A percentile compares a stretch with the other conserved stretches of the same genome.
phyloP scores from a whole-genome alignment of 2,329 filamentous ascomycete species.

The Cordyceps javanica region DNA sequence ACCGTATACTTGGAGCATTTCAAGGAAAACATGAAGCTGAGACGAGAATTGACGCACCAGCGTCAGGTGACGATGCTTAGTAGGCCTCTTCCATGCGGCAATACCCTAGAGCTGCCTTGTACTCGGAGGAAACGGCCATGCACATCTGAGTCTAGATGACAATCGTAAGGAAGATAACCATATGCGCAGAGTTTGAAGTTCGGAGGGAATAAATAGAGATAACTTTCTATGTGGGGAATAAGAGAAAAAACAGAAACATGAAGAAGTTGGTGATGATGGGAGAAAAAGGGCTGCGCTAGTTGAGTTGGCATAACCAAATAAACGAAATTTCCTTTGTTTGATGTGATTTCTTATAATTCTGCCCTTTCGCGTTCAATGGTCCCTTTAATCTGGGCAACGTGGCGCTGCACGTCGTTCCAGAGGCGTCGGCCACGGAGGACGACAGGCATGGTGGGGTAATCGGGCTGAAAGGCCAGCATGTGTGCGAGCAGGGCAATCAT shows the following conservation, averaged over 20 bases:
- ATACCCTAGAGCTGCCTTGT: too few species aligned
- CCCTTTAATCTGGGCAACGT: conserved; percentile 24
- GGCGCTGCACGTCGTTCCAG: conserved; percentile 29
- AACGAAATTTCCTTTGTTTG: not conserved
- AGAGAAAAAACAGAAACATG: not conserved
- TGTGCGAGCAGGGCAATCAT: conserved; percentile 65
- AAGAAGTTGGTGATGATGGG: too few species aligned
- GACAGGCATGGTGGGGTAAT: conserved; percentile 55
- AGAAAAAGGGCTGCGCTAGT: not conserved
- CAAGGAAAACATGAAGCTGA: too few species aligned
- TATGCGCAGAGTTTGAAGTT: not conserved
- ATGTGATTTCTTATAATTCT: conserved; percentile 23
- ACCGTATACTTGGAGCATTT: too few species aligned
- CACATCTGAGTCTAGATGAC: too few species aligned
- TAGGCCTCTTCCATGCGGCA: too few species aligned
- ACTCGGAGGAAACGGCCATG: too few species aligned
- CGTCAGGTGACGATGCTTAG: too few species aligned
- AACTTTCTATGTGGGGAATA: not conserved
- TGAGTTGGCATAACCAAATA: not conserved
- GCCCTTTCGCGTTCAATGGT: conserved; percentile 28
- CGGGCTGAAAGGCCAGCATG: conserved; percentile 55
- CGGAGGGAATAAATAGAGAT: not conserved
- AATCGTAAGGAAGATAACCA: too few species aligned
- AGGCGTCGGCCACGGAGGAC: conserved; percentile 34
- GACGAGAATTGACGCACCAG: too few species aligned